phyloP scores from a whole-genome alignment of 805 yeast genomes.

The Sungouiozyma intestinalis region DNA sequence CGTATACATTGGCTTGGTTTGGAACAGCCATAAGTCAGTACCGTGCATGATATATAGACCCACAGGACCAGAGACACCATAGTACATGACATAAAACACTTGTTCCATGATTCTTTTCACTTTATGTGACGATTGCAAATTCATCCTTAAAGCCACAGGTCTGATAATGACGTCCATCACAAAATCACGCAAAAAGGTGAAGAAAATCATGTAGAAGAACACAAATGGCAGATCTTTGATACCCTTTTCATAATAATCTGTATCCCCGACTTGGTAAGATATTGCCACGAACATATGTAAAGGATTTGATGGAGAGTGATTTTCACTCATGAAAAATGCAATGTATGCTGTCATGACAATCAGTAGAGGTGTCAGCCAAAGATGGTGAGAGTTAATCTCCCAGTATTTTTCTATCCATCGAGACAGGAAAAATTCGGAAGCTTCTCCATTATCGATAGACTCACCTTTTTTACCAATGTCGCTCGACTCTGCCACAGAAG shows the following conservation, averaged over 20 bases:
- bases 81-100: conserved; percentile 73
- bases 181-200: conserved; percentile 87
- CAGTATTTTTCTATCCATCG: conserved; percentile 13
- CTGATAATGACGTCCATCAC: conserved; percentile 69
- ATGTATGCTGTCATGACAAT: conserved; percentile 34
- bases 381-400: conserved; percentile 45
- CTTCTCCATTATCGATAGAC: conserved; percentile 37
- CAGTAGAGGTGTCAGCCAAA: conserved; percentile 64
- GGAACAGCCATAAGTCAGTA: conserved; percentile 82
- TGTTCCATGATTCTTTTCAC: conserved; percentile 86
- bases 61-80: conserved; percentile 68
- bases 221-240: conserved; percentile 71
- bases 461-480: conserved; percentile 44
- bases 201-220: conserved; percentile 68
- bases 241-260: conserved; percentile 78
- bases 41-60: conserved; percentile 83
- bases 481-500: no score
- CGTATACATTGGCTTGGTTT: conserved; percentile 70
- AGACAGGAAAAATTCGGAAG: background rate
- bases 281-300: conserved; percentile 53
- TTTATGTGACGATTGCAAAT: conserved; percentile 41
- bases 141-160: conserved; percentile 56
- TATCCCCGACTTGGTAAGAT: conserved; percentile 51
- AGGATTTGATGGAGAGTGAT: conserved; percentile 48
- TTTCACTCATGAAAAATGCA: conserved; percentile 45